These are phyloP conservation scores for Fistulinella staudtii DNA, from an alignment of 1,284 basidiomycete species.

Conservation along the genomic window DNA sequence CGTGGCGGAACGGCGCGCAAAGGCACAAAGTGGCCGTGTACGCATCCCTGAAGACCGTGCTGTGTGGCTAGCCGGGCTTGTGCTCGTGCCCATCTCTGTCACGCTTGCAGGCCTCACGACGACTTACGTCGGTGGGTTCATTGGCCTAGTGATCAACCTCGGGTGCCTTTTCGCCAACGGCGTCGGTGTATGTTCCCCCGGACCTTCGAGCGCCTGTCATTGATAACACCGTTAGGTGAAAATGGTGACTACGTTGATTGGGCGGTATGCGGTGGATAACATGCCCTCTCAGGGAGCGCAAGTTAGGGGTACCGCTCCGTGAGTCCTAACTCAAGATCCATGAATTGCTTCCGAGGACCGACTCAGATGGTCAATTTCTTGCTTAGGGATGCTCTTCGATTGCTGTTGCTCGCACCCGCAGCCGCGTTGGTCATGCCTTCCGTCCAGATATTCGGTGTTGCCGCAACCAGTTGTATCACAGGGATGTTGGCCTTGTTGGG, in stretches of 20 bases:
- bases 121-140: slow-evolving; percentile 36
- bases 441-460: slow-evolving; percentile 51
- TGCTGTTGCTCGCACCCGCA: slow-evolving; percentile 31
- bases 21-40: slow-evolving; percentile 43
- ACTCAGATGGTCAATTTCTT: too few species aligned
- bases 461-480: slow-evolving; percentile 46
- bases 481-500: slow-evolving; percentile 42
- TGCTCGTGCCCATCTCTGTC: slow-evolving; percentile 39
- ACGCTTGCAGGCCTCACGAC: slow-evolving; percentile 19
- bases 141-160: slow-evolving; percentile 41
- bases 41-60: slow-evolving; percentile 62
- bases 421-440: slow-evolving; percentile 34
- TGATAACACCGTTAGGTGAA: slow-evolving; percentile 33
- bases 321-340: neutral
- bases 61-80: slow-evolving; percentile 41
- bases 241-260: slow-evolving; percentile 46
- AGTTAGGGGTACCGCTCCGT: slow-evolving; percentile 44
- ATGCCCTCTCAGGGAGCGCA: slow-evolving; percentile 52
- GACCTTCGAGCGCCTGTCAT: neutral
- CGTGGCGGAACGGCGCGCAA: slow-evolving; percentile 41
- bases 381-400: slow-evolving; percentile 42
- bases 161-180: slow-evolving; percentile 48
- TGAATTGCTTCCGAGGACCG: too few species aligned
- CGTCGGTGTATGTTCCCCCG: slow-evolving; percentile 38
- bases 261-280: slow-evolving; percentile 57